Evolutionary conservation across 208 protist species (phyloP).

Genomic region (Angomonas deanei): DNA sequence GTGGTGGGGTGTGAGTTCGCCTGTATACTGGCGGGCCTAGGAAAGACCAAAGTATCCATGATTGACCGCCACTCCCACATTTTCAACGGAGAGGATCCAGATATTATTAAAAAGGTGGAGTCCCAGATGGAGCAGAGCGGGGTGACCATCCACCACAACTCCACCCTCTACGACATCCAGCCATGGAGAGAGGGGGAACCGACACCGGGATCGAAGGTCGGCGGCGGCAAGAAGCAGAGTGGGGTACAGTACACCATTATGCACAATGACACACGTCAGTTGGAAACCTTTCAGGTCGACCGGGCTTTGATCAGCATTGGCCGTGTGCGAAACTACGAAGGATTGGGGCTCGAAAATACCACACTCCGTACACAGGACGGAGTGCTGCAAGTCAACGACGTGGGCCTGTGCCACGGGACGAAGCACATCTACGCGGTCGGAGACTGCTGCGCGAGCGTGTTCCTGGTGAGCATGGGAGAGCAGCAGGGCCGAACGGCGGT

Average conservation of each 20-base stretch:
- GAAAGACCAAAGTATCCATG: conserved; percentile 66
- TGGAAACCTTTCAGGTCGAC: conserved; percentile 68
- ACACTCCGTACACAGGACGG: conserved; percentile 30
- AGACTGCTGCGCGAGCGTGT: conserved; percentile 39
- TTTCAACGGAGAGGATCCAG: conserved; percentile 60
- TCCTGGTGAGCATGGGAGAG: conserved; percentile 60
- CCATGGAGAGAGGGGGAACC: conserved; percentile 36
- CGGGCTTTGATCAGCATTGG: conserved; percentile 61
- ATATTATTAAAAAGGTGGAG: conserved; percentile 47
- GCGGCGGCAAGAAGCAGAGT: conserved; percentile 4
- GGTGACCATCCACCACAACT: conserved; percentile 68
- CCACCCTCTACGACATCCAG: conserved; percentile 68
- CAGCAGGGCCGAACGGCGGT: conserved; percentile 49
- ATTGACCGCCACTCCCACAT: conserved; percentile 68
- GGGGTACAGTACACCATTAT: conserved; percentile 81
- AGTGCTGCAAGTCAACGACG: conserved; percentile 36
- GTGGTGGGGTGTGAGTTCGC: conserved; percentile 79
- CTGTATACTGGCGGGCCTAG: conserved; percentile 53
- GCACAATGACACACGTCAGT: conserved; percentile 35
- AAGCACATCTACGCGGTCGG: conserved; percentile 64
- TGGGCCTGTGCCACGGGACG: conserved; percentile 34
- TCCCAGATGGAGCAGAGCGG: conserved; percentile 28
- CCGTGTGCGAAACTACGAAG: conserved; percentile 49
- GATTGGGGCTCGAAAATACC: conserved; percentile 60
- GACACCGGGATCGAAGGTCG: conserved; percentile 6